These are phyloP conservation scores for Nicotiana knightiana DNA, from an alignment of 257 asterid species.

Conservation along the genomic window DNA sequence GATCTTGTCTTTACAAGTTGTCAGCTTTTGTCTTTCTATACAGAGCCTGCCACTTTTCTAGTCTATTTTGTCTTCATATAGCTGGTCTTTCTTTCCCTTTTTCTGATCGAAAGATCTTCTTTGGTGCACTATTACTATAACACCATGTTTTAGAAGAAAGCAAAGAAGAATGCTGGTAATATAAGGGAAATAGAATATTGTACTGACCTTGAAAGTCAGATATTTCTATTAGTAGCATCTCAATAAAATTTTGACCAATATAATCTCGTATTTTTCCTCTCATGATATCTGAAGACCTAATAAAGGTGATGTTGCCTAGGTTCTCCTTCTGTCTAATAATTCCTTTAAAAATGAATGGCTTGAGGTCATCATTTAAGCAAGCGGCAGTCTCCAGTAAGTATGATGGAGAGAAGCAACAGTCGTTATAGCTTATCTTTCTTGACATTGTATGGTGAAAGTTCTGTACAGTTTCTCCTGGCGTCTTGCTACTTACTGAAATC, in stretches of 20 bases:
- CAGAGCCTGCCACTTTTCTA: neutral
- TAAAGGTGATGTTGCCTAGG: neutral
- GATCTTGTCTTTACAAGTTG: neutral
- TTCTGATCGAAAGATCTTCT: neutral
- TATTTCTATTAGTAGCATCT: neutral
- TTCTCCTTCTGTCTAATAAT: neutral
- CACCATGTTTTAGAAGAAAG: neutral
- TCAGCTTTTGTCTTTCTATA: neutral
- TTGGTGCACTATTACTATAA: neutral
- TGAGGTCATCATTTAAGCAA: neutral
- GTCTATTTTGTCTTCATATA: neutral
- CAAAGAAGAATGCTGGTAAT: neutral
- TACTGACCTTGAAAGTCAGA: neutral
- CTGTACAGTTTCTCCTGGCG: neutral
- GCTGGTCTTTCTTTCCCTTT: slow-evolving; percentile 4
- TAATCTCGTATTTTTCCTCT: neutral
- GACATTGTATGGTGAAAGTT: slow-evolving; percentile 5
- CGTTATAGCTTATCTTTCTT: neutral
- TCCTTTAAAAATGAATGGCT: neutral
- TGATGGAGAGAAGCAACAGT: neutral
- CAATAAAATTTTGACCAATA: neutral
- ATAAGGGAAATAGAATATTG: neutral
- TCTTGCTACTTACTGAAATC: neutral
- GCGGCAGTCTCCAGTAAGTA: neutral
- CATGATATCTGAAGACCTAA: neutral